A percentile compares a stretch with the other conserved stretches of the same genome.
phyloP scores from a whole-genome alignment of 805 yeast species.

The Candida silvatica region DNA sequence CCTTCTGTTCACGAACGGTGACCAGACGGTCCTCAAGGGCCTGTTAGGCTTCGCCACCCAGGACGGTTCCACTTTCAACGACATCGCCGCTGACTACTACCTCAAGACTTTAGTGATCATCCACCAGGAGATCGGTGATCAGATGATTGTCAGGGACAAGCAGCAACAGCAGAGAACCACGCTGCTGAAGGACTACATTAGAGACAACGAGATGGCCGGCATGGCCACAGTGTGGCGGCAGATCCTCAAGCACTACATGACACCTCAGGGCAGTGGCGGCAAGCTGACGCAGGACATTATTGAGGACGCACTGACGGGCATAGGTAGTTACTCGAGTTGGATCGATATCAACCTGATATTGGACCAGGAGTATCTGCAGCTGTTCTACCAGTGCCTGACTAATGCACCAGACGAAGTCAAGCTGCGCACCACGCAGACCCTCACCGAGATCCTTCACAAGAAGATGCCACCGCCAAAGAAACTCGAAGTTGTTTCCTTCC shows the following conservation, averaged over 20 bases:
- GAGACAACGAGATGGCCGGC: slow-evolving; percentile 64
- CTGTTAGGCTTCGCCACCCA: slow-evolving; percentile 29
- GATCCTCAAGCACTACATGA: slow-evolving; percentile 33
- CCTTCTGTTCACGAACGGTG: slow-evolving; percentile 39
- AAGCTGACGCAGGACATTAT: slow-evolving; percentile 35
- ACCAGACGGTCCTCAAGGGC: slow-evolving; percentile 45
- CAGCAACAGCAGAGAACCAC: slow-evolving; percentile 57
- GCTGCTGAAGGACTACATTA: slow-evolving; percentile 70
- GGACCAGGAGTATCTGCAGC: slow-evolving; percentile 44
- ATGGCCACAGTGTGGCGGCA: slow-evolving; percentile 63
- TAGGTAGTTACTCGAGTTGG: slow-evolving; percentile 91
- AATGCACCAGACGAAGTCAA: slow-evolving; percentile 29
- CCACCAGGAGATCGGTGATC: slow-evolving; percentile 92
- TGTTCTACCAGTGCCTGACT: slow-evolving; percentile 49
- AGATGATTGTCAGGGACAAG: slow-evolving; percentile 64
- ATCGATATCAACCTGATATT: slow-evolving; percentile 74
- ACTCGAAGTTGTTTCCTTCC: slow-evolving; percentile 55
- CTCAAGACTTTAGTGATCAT: slow-evolving; percentile 63
- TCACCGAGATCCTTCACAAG: slow-evolving; percentile 45
- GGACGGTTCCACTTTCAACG: slow-evolving; percentile 23
- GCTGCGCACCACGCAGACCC: slow-evolving; percentile 47
- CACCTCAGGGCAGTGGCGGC: slow-evolving; percentile 1
- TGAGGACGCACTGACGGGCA: slow-evolving; percentile 48
- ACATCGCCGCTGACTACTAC: slow-evolving; percentile 58
- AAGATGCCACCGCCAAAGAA: slow-evolving; percentile 51